Base-by-base conservation (phyloP, 805 yeast species). In the Kodamaea kaohsiungensis region DNA sequence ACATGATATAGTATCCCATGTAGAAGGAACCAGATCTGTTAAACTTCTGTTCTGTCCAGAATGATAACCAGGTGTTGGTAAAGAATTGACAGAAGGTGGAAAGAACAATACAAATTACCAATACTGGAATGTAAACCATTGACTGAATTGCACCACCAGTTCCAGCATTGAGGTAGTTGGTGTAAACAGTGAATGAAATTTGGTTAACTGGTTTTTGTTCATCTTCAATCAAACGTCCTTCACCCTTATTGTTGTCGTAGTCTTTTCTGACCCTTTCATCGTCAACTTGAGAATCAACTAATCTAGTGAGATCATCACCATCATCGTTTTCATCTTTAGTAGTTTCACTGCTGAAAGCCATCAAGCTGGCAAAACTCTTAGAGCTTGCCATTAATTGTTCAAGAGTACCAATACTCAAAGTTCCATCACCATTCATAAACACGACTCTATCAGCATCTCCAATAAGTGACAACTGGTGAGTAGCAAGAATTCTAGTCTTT, bases 61-160 rank as follows among this genome's bases (percentile, higher is more conserved):
- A 91, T 0, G 96, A 85, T 54, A 91, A 75, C 96, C 96, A 89
- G 16, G 87, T 84, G 65, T 85, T 87, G 45, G 87, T 79, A 63
- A 87, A 84, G 42, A 86, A 67, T 52, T 74, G 75, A 55, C 79
- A 73, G 65, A 85, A 86, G 0, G 81, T 79, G 48, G 79, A 72
- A 7, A 78, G 51, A 27, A 65, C 58, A 52, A 65, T 57, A 7
- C 76, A 39, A 8, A 15, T 15, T 1, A 39, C 9, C 3, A 48
- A 16, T 3, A 39, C 46, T 5, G 51, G 46, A 10, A 48, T 45
- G n/a, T n/a, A 27, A 2, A 40, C 12, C 3, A 15, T 17, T 2
- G 46, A 13, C 3, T 8, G 30, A 6, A 22, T 16, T 2, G 22
- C 27, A 15, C 45, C 25, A 30, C 66, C 57, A 51, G 65, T 58